Percentiles rank a stretch among this genome's conserved stretches.
phyloP scores from a whole-genome alignment of 2,329 filamentous ascomycete genomes.

The Drechmeria coniospora region DNA sequence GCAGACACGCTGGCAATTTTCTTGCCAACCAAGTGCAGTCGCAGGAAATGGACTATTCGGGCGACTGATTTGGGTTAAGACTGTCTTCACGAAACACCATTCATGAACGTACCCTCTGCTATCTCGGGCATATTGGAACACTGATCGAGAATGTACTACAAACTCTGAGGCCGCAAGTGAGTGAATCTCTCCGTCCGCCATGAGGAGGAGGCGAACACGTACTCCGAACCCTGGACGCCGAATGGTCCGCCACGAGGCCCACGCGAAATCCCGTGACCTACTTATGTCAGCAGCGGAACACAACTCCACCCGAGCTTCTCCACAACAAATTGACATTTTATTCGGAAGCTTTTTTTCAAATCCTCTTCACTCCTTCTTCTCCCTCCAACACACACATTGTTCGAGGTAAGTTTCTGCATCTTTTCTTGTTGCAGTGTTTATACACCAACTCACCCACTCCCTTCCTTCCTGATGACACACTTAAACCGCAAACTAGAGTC shows the following conservation, averaged over 20 bases:
- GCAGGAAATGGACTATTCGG: slow-evolving; percentile 73
- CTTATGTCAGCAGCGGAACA: slow-evolving; percentile 8
- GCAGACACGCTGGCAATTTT: slow-evolving; percentile 55
- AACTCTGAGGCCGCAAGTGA: no score
- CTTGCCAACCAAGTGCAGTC: slow-evolving; percentile 70
- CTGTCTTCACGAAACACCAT: neutral
- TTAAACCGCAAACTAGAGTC: slow-evolving; percentile 95
- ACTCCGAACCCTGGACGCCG: no score
- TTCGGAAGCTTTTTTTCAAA: slow-evolving; percentile 13
- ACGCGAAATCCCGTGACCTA: slow-evolving; percentile 17
- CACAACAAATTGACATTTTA: slow-evolving; percentile 10
- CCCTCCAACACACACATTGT: slow-evolving; percentile 8
- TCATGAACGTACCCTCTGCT: slow-evolving; percentile 32
- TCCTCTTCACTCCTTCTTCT: slow-evolving; percentile 9
- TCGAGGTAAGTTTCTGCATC: slow-evolving; percentile 10
- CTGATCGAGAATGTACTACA: no score
- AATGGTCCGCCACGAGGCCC: slow-evolving; percentile 10
- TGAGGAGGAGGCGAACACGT: no score
- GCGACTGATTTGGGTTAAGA: slow-evolving; percentile 40
- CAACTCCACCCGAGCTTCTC: slow-evolving; percentile 7
- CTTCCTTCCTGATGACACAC: slow-evolving; percentile 58
- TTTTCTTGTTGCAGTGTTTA: slow-evolving; percentile 3
- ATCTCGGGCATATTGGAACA: slow-evolving; percentile 43
- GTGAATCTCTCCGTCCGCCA: no score
- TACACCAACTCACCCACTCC: slow-evolving; percentile 2